Evolutionary conservation across 108 stramenopile genomes (phyloP).

Genomic region (Nitzschia sp.): DNA sequence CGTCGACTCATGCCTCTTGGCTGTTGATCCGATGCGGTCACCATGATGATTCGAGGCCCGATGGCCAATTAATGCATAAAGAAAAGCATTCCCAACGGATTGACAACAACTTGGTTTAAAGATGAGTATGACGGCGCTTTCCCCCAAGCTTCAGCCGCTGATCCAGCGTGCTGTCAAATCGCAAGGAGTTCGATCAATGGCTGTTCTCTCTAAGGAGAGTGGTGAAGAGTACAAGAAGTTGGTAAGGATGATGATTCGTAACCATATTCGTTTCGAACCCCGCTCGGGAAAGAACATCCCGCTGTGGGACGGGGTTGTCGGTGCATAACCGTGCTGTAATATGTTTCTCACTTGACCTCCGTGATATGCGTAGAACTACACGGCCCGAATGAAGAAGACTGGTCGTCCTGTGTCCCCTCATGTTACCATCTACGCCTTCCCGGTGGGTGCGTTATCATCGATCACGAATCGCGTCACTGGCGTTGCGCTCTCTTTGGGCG

Average conservation of each 20-base stretch:
- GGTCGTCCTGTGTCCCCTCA: conserved; percentile 94
- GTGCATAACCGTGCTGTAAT: too few relatives aligned
- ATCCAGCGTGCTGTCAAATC: conserved; percentile 24
- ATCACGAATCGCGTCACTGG: conserved; percentile 96
- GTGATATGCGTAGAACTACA: conserved; percentile 59
- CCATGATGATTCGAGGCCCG: not conserved
- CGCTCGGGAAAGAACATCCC: too few relatives aligned
- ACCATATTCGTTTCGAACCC: too few relatives aligned
- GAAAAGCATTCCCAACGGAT: too few relatives aligned
- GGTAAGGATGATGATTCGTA: too few relatives aligned
- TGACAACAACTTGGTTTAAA: too few relatives aligned
- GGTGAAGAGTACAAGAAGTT: conserved; percentile 85
- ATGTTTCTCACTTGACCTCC: too few relatives aligned
- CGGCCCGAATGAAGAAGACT: conserved; percentile 74
- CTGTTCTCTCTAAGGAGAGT: conserved; percentile 76
- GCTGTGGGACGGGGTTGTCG: too few relatives aligned
- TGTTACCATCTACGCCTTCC: conserved; percentile 94
- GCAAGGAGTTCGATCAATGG: conserved; percentile 56
- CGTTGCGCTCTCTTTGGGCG: conserved; percentile 75
- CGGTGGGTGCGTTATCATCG: conserved; percentile 81
- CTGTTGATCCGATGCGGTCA: too few relatives aligned
- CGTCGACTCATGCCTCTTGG: too few relatives aligned
- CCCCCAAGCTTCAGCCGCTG: conserved; percentile 23
- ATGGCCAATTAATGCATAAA: too few relatives aligned
- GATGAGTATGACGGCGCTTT: conserved; percentile 29